phyloP scores from a whole-genome alignment of 352 stramenopile genomes.

The Phytophthora constricta region DNA sequence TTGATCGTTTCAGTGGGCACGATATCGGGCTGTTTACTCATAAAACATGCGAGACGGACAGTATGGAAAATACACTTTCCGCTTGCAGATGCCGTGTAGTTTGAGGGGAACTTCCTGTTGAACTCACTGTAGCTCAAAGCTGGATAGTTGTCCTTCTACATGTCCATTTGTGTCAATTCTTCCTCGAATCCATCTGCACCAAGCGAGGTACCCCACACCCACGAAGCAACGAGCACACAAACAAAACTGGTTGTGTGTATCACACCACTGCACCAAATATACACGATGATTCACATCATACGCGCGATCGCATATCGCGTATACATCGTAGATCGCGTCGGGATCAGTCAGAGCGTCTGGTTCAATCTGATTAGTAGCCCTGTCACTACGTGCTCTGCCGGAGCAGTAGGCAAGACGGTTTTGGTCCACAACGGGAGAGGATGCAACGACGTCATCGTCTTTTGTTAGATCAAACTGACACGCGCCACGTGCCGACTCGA shows the following conservation, averaged over 20 bases:
- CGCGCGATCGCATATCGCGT: background rate
- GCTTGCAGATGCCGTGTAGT: background rate
- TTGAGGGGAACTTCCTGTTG: slow-evolving; percentile 4
- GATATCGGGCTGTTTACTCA: background rate
- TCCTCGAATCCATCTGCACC: background rate
- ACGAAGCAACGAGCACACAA: background rate
- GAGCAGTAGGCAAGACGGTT: background rate
- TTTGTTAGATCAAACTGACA: too few species aligned
- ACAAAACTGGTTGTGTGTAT: background rate
- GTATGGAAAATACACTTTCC: background rate
- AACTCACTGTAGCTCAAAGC: background rate
- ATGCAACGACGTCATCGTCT: too few species aligned
- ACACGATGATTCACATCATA: background rate
- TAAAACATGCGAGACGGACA: background rate
- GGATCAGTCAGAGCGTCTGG: background rate
- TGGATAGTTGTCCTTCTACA: slow-evolving; percentile 1
- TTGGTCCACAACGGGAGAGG: too few species aligned
- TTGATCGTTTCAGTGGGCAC: too few species aligned
- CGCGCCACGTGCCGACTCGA: too few species aligned
- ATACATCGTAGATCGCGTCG: background rate
- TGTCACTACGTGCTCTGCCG: background rate
- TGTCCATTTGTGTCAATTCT: background rate
- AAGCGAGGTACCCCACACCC: background rate
- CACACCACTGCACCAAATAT: background rate
- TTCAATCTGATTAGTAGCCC: background rate